Evolutionary conservation across 2,329 filamentous ascomycete genomes (phyloP).

Genomic region (Trichoderma arundinaceum): DNA sequence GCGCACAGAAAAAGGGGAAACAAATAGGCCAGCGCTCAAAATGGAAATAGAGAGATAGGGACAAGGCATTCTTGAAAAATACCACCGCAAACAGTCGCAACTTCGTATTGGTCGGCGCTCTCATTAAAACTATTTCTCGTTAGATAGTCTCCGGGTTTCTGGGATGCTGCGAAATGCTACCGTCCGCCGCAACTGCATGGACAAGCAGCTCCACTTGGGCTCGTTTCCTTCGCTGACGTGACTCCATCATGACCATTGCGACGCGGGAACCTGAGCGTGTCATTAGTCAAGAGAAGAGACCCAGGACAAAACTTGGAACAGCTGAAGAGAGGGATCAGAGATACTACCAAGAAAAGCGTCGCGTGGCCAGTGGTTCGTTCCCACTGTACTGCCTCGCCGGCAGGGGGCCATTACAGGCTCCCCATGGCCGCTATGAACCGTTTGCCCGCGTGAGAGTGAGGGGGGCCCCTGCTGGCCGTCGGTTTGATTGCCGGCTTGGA

Average conservation of each 20-base stretch:
- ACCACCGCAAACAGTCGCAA: conserved; percentile 2
- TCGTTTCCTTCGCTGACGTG: neutral
- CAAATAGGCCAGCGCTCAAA: neutral
- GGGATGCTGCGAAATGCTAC: neutral
- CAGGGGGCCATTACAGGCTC: conserved; percentile 1
- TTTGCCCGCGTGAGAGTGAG: neutral
- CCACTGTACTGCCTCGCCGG: conserved; percentile 18
- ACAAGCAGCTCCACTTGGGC: conserved; percentile 16
- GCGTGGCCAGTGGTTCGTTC: conserved; percentile 24
- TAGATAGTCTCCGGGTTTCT: neutral
- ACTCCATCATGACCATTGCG: conserved; percentile 8
- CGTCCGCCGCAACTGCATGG: neutral
- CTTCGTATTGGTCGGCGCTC: conserved; percentile 1
- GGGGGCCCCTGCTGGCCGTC: conserved; percentile 4
- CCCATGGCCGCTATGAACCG: no score
- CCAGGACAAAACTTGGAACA: neutral
- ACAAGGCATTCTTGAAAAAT: conserved; percentile 19
- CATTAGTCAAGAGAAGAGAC: conserved; percentile 1
- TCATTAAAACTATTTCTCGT: conserved; percentile 14
- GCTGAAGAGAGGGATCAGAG: neutral
- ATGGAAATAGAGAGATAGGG: neutral
- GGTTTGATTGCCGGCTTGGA: no score
- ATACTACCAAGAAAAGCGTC: neutral
- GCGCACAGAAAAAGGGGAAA: conserved; percentile 4
- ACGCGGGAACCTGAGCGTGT: neutral